Conservation (phyloP, 148 eudicot genomes). For the Beta vulgaris region DNA sequence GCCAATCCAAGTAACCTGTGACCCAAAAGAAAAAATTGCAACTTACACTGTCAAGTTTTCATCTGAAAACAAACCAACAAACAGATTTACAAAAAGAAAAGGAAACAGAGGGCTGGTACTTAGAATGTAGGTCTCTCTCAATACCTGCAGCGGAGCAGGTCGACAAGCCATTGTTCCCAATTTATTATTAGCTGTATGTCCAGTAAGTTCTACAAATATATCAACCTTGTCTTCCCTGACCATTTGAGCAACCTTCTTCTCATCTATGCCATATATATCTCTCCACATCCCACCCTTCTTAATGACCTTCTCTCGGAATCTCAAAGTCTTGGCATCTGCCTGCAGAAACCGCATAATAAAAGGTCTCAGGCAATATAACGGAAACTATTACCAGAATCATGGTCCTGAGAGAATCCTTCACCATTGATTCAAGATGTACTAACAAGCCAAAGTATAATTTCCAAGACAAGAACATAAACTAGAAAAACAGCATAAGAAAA, state of each 20-base stretch:
- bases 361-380: slow-evolving; percentile 8
- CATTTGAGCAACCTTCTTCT: slow-evolving; percentile 89
- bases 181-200: slow-evolving; percentile 97
- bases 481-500: slow-evolving; percentile 8
- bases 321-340: slow-evolving; percentile 98
- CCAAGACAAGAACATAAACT: not conserved
- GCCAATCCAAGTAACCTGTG: slow-evolving; percentile 98
- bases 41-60: not conserved
- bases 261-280: slow-evolving; percentile 96
- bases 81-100: too few relatives aligned
- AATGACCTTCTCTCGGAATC: slow-evolving; percentile 79
- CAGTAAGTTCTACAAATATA: slow-evolving; percentile 96
- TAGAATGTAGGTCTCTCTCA: slow-evolving; percentile 5
- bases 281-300: slow-evolving; percentile 93
- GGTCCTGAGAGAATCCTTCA: not conserved
- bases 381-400: slow-evolving; percentile 3
- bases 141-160: slow-evolving; percentile 96
- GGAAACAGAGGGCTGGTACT: too few relatives aligned
- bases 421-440: not conserved
- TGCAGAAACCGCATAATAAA: slow-evolving; percentile 34
- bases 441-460: not conserved
- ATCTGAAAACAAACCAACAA: not conserved
- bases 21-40: slow-evolving; percentile 23
- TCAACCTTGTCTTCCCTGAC: slow-evolving; percentile 96
- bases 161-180: slow-evolving; percentile 98